A percentile compares a stretch with the other conserved stretches of the same genome.
phyloP scores from a whole-genome alignment of 164 flowering plant species.

The Malania oleifera region DNA sequence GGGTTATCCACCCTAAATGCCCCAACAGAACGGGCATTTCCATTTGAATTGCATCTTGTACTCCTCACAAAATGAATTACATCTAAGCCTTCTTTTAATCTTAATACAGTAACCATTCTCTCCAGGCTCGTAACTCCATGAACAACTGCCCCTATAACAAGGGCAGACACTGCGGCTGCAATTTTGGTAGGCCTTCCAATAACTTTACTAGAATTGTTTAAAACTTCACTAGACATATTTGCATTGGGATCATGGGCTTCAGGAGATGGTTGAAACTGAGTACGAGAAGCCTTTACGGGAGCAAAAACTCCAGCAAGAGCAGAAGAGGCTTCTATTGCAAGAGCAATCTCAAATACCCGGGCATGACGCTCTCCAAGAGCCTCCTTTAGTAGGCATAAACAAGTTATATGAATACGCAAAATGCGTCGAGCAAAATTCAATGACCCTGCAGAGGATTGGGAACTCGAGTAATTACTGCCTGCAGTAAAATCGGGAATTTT shows the following conservation, averaged over 20 bases:
- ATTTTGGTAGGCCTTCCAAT: slow-evolving; percentile 57
- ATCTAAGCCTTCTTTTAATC: slow-evolving; percentile 86
- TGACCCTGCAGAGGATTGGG: slow-evolving; percentile 38
- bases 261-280: slow-evolving; percentile 66
- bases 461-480: slow-evolving; percentile 35
- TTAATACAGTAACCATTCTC: slow-evolving; percentile 75
- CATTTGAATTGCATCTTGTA: slow-evolving; percentile 70
- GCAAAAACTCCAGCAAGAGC: slow-evolving; percentile 60
- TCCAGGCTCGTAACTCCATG: slow-evolving; percentile 86
- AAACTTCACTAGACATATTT: slow-evolving; percentile 43
- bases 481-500: slow-evolving; percentile 61
- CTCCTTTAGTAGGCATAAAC: slow-evolving; percentile 81
- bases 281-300: slow-evolving; percentile 68
- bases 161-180: slow-evolving; percentile 80
- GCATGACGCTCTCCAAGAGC: slow-evolving; percentile 94
- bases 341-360: slow-evolving; percentile 90
- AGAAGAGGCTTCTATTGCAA: slow-evolving; percentile 81
- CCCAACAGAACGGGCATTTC: slow-evolving; percentile 64
- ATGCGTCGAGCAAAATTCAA: slow-evolving; percentile 55
- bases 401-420: slow-evolving; percentile 57
- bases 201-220: slow-evolving; percentile 44
- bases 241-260: slow-evolving; percentile 62
- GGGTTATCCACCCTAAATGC: slow-evolving; percentile 53
- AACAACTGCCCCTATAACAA: slow-evolving; percentile 70
- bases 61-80: slow-evolving; percentile 62